Evolutionary conservation across 2,329 filamentous ascomycete species (phyloP), one percentile per base, ranked within the genome.

Genomic region (Penicillium verrucosum): DNA sequence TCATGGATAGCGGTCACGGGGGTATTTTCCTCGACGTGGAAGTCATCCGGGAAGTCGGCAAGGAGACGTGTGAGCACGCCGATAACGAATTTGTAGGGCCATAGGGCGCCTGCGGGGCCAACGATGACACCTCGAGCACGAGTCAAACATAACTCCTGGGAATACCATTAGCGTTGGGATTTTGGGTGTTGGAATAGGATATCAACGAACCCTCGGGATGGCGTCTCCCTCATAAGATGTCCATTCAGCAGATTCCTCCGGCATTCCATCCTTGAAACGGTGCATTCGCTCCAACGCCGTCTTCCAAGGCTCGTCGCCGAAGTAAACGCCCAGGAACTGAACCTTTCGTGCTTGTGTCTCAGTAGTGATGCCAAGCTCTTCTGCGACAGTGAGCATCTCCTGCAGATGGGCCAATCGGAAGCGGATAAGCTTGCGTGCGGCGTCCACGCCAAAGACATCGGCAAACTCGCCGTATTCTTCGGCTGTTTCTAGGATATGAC

Each of bases 61-160:
- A 48, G 46, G 3, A 71, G 43, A 37, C 30, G 51, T 1, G 45
- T 54, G 10, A 72, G 57, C 0, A 73, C 0, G 2, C 63, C 63
- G 0, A 65, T 68, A 4, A 73, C 64, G n/a, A 72, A 66, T 29
- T 61, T 67, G 40, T 73, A 73, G 2, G 70, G 70, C 70, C 70
- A 73, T 1, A 73, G 38, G 1, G 70, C 64, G 16, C 65, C 70
- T 7, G 67, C 70, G 1, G 68, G 67, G 11, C 67, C 67, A 1
- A 65, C 40, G 1, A 73, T 51, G 8, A 69, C 42, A 2, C 70
- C 69, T 5, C 50, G 36, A n/a, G 65, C 69, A 16, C 49, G 46
- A 9, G 62, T 54, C 8, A 72, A 64, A 6, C 56, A 52, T 27
- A 66, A 65, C 18, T 68, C 60, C 65, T 70, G n/a, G 5, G 38